Base-by-base conservation (phyloP, 139 green algal genomes). In the Haematococcus lacustris region DNA sequence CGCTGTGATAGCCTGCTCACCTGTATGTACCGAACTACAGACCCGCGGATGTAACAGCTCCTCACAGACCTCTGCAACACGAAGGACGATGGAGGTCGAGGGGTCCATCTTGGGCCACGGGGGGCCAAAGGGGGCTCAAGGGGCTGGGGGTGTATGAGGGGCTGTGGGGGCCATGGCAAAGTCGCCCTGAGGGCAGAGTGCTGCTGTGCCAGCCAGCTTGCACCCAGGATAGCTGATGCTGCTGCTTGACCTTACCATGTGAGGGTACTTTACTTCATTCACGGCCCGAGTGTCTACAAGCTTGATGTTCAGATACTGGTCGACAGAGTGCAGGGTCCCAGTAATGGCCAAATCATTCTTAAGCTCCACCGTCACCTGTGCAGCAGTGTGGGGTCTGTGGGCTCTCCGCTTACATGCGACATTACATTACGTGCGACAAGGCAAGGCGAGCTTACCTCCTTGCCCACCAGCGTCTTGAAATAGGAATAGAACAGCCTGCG, bases 231-330 rank as follows among this genome's bases (percentile, higher is more conserved):
- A n/a, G n/a, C n/a, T n/a, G n/a, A n/a, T n/a, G n/a, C n/a, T n/a
- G n/a, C n/a, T 66, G 59, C 32, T 66, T 28, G 30, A 53, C 68
- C 79, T 38, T 60, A 94, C 88, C 95, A 99, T 97, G 77, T 99
- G 94, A 0, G 95, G 95, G 71, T 98, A 97, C 69, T 95, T 96
- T 7, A 86, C 70, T 74, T 95, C 88, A 51, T 98, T 92, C 7
- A 92, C 82, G 4, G 97, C 91, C 17, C 79, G 68, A 21, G 88
- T 93, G 71, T 96, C 93, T 41, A 91, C 86, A n/a, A 99, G 87
- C 78, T 98, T 98, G 77, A 99, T 92, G 78, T 98, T 99, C 0
- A 99, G 76, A 82, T 97, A 99, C 83, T 99, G 95, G 73, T 99
- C 95, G n/a, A 99, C 94, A 5, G 89, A 97, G 68, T 98, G 93